phyloP scores from a whole-genome alignment of 176 grass and related monocot species.

The Oryza brachyantha region DNA sequence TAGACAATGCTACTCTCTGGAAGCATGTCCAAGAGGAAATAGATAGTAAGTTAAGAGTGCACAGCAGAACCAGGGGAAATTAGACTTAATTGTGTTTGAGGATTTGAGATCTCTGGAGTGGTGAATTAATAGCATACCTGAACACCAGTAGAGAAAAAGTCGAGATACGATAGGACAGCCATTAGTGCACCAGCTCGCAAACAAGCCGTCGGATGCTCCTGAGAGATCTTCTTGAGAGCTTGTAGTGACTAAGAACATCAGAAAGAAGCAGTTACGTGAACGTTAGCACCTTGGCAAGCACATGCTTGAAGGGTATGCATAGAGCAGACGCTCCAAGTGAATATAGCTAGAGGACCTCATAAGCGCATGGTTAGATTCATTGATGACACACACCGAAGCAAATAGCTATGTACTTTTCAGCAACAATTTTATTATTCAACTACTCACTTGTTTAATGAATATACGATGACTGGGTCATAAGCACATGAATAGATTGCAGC shows the following conservation, averaged over 20 bases:
- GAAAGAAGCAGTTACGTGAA: constrained; percentile 28
- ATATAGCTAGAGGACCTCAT: background rate
- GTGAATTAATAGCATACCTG: constrained; percentile 48
- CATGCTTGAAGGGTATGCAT: background rate
- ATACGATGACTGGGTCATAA: background rate
- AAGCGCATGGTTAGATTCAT: background rate
- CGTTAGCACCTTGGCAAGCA: background rate
- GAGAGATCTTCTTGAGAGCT: constrained; percentile 96
- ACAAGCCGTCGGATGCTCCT: constrained; percentile 91
- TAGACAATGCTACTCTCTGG: constrained; percentile 87
- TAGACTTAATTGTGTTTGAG: background rate
- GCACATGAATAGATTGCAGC: background rate
- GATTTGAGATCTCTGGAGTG: background rate
- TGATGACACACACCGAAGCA: background rate
- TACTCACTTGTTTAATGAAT: background rate
- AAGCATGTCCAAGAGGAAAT: constrained; percentile 11
- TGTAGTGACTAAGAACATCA: constrained; percentile 89
- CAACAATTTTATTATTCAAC: background rate
- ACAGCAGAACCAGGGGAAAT: background rate
- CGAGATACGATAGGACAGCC: constrained; percentile 94
- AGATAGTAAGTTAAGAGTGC: constrained; percentile 21
- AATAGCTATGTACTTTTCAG: background rate
- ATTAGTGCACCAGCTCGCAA: constrained; percentile 93
- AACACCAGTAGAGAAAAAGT: constrained; percentile 95
- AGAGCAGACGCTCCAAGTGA: background rate